Base-by-base conservation (phyloP, 345 rosid species). In the Eucalyptus erythrocorys region DNA sequence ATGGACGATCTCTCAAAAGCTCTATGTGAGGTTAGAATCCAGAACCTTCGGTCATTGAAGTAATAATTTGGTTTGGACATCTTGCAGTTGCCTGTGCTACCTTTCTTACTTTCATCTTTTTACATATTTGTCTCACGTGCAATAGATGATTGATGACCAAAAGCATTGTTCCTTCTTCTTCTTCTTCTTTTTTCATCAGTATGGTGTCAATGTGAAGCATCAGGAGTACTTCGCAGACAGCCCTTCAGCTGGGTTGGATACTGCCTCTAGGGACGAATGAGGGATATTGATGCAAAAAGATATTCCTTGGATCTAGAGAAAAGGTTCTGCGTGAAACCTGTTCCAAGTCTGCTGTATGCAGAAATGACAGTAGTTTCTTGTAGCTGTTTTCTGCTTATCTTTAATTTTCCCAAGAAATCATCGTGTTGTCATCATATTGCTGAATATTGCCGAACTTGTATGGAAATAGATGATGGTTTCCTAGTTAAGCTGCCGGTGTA, bases 1-100 rank as follows among this genome's bases (percentile, higher is more conserved):
- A 97, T 97, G 98, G 98, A 97, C 6, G 99, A 98, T 89, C 96
- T 97, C 57, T 97, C 98, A 21, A 98, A 94, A 93, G 99, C 99
- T 57, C 84, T 98, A 89, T 95, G 88, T 37, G 99, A 96, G 95
- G 99, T 98, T 92, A 90, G 92, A 89, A 76, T 76, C 27, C 14
- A 76, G 47, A 37, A 76, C 82, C 42, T 48, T 50, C 32, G 19
- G 85, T 48, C 59, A 88, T 64, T 87, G 6, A 48, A 48, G 40
- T 47, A 48, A 10, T 87, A 10, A 55, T 87, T 87, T 76, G 82
- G 45, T 27, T 76, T 76, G 82, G 27, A 76, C 45, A 76, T 76
- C 47, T 76, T 76, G 82, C 47, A 76, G 4, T 37, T 76, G 82
- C 82, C 82, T 76, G 47, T 37, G 82, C 27, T 71, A 71, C 45